Percentiles rank a stretch among this genome's conserved stretches.
These are phyloP conservation scores for Psilocybe cubensis DNA, from an alignment of 768 basidiomycete genomes.

Conservation along the genomic window DNA sequence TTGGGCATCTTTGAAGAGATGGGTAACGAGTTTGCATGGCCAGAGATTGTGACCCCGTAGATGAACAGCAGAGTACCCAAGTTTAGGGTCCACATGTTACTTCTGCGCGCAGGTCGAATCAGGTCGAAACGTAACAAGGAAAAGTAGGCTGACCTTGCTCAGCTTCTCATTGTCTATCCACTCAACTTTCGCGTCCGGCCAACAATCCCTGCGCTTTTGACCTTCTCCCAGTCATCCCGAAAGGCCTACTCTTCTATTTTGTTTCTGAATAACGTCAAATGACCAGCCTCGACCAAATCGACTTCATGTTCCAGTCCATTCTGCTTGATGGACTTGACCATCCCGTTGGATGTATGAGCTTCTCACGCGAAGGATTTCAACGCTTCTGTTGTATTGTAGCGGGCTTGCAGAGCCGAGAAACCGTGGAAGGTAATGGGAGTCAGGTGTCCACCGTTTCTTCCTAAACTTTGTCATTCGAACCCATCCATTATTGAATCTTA, in stretches of 20 bases:
- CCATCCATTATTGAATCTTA: neutral
- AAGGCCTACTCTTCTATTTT: constrained; percentile 43
- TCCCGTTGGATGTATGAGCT: constrained; percentile 48
- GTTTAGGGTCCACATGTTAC: constrained; percentile 41
- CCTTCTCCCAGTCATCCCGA: constrained; percentile 53
- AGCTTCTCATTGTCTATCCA: constrained; percentile 34
- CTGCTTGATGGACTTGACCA: constrained; percentile 52
- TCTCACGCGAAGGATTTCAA: constrained; percentile 58
- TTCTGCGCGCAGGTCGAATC: constrained; percentile 5
- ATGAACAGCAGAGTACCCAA: constrained; percentile 54
- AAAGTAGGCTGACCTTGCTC: neutral
- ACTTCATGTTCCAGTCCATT: constrained; percentile 50
- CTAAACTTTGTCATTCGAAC: constrained; percentile 33
- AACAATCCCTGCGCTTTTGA: constrained; percentile 51
- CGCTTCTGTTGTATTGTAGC: constrained; percentile 59
- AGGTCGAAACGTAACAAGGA: neutral
- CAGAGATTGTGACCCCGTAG: constrained; percentile 69
- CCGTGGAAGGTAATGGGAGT: constrained; percentile 50
- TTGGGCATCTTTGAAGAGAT: constrained; percentile 53
- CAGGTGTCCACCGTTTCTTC: constrained; percentile 81
- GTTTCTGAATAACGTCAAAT: constrained; percentile 51
- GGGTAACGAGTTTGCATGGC: constrained; percentile 81
- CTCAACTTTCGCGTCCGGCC: constrained; percentile 52
- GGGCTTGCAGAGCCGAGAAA: constrained; percentile 41
- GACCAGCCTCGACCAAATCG: constrained; percentile 65